phyloP scores from a whole-genome alignment of 2,329 filamentous ascomycete genomes.

The Xylaria sp. region DNA sequence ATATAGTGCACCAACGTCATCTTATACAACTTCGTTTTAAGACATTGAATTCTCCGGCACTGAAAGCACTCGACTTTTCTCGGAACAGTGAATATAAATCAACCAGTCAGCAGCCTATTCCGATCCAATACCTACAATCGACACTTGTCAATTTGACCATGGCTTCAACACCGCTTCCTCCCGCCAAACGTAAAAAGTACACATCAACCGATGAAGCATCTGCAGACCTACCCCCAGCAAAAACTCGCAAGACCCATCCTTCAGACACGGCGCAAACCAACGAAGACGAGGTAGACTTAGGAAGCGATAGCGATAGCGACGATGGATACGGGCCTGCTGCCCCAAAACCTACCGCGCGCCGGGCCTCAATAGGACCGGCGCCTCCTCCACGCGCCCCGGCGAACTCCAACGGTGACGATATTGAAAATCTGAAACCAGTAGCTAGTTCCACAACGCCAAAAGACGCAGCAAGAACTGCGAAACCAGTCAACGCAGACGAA shows the following conservation, averaged over 20 bases:
- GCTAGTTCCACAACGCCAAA: constrained; percentile 33
- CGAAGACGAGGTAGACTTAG: constrained; percentile 54
- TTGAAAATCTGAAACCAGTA: constrained; percentile 38
- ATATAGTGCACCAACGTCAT: constrained; percentile 18
- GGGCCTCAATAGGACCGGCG: constrained; percentile 33
- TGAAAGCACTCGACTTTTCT: background rate
- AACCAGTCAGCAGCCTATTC: background rate
- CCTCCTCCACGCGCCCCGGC: constrained; percentile 56
- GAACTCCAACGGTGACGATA: constrained; percentile 54
- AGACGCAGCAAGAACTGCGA: constrained; percentile 42
- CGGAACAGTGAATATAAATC: too few species aligned
- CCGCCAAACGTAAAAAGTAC: constrained; percentile 73
- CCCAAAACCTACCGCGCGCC: constrained; percentile 16
- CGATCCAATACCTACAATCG: background rate
- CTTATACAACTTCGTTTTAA: background rate
- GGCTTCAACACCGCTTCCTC: constrained; percentile 74
- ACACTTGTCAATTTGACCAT: constrained; percentile 55
- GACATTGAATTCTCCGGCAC: background rate
- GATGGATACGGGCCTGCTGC: constrained; percentile 43
- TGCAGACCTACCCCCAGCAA: constrained; percentile 57
- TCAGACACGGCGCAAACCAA: constrained; percentile 57
- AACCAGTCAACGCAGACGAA: constrained; percentile 42
- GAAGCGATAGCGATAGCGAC: constrained; percentile 46
- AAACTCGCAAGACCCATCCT: constrained; percentile 59
- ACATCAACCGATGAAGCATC: constrained; percentile 56